A percentile compares a stretch with the other conserved stretches of the same genome.
These are phyloP conservation scores for Xanthoparmelia taractica DNA, from an alignment of 495 filamentous ascomycete species.

Conservation along the genomic window DNA sequence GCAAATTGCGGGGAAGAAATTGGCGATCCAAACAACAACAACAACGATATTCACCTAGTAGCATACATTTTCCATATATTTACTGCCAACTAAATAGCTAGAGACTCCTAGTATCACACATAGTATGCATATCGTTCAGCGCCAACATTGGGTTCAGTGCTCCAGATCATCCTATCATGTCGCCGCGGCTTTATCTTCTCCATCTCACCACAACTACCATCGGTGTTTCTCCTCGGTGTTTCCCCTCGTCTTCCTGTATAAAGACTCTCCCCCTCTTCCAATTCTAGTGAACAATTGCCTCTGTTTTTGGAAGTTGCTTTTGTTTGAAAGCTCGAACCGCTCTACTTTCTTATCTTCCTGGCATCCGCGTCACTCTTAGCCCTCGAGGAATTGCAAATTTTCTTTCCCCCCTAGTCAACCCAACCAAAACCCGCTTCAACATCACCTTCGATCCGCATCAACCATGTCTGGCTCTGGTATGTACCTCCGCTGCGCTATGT, in stretches of 20 bases:
- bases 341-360: slow-evolving; percentile 6
- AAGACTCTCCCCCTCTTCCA: not conserved
- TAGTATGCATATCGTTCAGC: not conserved
- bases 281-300: not conserved
- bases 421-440: not conserved
- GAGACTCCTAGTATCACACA: not conserved
- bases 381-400: not conserved
- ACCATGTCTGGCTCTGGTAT: slow-evolving; percentile 20
- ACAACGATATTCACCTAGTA: not conserved
- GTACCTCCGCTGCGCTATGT: slow-evolving; percentile 8
- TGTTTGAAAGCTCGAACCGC: not conserved
- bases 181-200: slow-evolving; percentile 6
- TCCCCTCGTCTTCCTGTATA: not conserved
- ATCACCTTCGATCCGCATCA: not conserved
- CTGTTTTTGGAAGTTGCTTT: not conserved
- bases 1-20: slow-evolving; percentile 11
- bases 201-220: not conserved
- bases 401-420: not conserved
- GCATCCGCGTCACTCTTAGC: slow-evolving; percentile 1
- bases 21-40: slow-evolving; percentile 15
- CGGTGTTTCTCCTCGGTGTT: slow-evolving; percentile 3
- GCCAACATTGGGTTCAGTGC: not conserved
- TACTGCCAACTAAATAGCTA: not conserved
- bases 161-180: slow-evolving; percentile 9
- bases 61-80: not conserved